Conservation (phyloP, 2,329 filamentous ascomycete species). For the Aspergillus latus region DNA sequence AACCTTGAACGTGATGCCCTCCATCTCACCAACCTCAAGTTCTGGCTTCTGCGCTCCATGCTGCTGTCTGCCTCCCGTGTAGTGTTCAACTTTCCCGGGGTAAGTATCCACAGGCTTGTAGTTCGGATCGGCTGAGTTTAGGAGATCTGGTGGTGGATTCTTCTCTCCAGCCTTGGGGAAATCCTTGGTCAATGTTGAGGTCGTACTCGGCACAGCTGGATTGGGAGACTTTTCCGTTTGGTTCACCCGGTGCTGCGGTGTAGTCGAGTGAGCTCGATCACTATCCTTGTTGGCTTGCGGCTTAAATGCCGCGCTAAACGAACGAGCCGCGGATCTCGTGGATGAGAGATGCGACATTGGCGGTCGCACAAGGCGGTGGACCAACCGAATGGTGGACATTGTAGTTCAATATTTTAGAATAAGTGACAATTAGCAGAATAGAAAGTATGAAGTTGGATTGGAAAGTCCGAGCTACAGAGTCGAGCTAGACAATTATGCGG, state of each 20-base stretch:
- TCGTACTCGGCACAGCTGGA: slow-evolving; percentile 64
- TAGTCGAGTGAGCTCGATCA: slow-evolving; percentile 55
- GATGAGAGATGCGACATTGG: slow-evolving; percentile 27
- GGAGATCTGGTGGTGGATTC: slow-evolving; percentile 59
- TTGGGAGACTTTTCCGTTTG: slow-evolving; percentile 60
- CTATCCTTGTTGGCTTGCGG: slow-evolving; percentile 43
- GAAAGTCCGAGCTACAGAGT: neutral
- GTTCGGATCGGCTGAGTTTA: slow-evolving; percentile 56
- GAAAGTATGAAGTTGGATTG: neutral
- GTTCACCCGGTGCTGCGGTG: slow-evolving; percentile 54
- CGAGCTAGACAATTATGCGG: slow-evolving; percentile 16
- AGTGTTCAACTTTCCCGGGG: slow-evolving; percentile 63
- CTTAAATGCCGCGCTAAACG: slow-evolving; percentile 35
- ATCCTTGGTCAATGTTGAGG: slow-evolving; percentile 62
- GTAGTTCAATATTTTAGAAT: slow-evolving; percentile 12
- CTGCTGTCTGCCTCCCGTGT: slow-evolving; percentile 64
- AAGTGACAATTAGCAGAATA: neutral
- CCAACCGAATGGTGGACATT: slow-evolving; percentile 51
- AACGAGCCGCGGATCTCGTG: slow-evolving; percentile 27
- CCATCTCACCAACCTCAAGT: slow-evolving; percentile 79
- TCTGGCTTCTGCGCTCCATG: slow-evolving; percentile 59
- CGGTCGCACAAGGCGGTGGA: slow-evolving; percentile 48
- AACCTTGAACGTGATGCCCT: slow-evolving; percentile 81
- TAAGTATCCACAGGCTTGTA: slow-evolving; percentile 61
- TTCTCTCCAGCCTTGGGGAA: slow-evolving; percentile 61